A percentile compares a stretch with the other conserved stretches of the same genome.
These are phyloP conservation scores for Gymnopilus dilepis DNA, from an alignment of 768 basidiomycete species.

Conservation along the genomic window DNA sequence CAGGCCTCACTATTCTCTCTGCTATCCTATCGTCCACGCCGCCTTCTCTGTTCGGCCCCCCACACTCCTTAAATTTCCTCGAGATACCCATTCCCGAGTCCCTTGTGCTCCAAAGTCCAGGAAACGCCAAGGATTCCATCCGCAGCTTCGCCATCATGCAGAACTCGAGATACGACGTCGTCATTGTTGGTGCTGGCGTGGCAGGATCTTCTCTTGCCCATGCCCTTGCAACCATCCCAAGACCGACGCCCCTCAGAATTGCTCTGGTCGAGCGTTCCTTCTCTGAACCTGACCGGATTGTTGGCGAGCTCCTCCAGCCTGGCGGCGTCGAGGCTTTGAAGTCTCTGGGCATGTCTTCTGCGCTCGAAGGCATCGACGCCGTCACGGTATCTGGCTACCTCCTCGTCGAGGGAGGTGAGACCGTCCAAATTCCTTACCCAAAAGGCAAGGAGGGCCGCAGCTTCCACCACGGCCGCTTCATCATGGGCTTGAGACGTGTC, in stretches of 20 bases:
- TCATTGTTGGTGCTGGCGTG: conserved; percentile 93
- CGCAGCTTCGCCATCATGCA: conserved; percentile 2
- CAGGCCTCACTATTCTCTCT: background rate
- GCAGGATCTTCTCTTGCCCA: conserved; percentile 89
- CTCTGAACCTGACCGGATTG: conserved; percentile 93
- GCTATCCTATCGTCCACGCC: background rate
- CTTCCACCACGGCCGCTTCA: conserved; percentile 94
- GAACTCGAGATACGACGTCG: conserved; percentile 60
- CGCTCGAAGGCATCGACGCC: conserved; percentile 86
- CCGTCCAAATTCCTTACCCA: conserved; percentile 92
- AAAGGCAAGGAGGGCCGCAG: conserved; percentile 71
- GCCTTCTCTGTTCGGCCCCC: background rate
- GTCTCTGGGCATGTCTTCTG: conserved; percentile 74
- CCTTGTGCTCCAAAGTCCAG: background rate
- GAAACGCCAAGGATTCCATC: background rate
- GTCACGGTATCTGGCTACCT: conserved; percentile 86
- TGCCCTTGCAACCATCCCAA: conserved; percentile 68
- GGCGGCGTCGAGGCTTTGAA: conserved; percentile 82
- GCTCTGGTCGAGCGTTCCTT: conserved; percentile 91
- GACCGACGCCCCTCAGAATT: conserved; percentile 70
- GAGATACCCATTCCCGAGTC: too few relatives aligned
- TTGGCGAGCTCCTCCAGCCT: conserved; percentile 96
- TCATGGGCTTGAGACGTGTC: conserved; percentile 77
- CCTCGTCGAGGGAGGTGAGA: conserved; percentile 66
- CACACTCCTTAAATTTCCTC: conserved; percentile 1